These are phyloP conservation scores for Sequoiadendron giganteum DNA, from an alignment of 75 land plant genomes.

Conservation along the genomic window DNA sequence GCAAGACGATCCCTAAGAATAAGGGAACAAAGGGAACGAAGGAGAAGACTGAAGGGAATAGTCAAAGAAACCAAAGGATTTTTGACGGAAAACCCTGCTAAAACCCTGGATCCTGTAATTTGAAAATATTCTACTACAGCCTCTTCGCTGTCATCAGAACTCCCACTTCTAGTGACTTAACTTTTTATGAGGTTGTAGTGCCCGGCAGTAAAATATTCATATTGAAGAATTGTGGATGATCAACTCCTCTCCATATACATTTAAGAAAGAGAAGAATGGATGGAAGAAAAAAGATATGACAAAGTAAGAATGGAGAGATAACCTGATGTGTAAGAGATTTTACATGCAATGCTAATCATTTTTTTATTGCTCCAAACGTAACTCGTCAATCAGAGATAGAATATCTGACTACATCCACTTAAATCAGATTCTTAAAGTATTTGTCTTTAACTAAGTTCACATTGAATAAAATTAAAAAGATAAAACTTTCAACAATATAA, in stretches of 20 bases:
- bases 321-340: neutral
- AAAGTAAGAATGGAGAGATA: neutral
- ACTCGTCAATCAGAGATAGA: neutral
- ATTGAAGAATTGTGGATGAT: neutral
- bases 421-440: slow-evolving; percentile 16
- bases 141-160: neutral
- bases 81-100: no score
- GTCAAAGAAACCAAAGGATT: no score
- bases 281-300: neutral
- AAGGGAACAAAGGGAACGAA: no score
- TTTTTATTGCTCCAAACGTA: neutral
- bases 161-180: neutral
- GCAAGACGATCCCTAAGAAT: no score
- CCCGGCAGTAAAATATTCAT: neutral
- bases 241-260: neutral
- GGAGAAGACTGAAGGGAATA: no score
- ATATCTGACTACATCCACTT: neutral
- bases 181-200: neutral
- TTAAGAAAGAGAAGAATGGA: neutral
- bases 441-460: neutral
- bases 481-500: neutral
- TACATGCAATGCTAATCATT: neutral
- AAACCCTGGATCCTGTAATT: neutral
- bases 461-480: neutral
- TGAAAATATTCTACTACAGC: neutral